phyloP scores from a whole-genome alignment of 148 eudicot genomes.

The Polygonum maritimum region DNA sequence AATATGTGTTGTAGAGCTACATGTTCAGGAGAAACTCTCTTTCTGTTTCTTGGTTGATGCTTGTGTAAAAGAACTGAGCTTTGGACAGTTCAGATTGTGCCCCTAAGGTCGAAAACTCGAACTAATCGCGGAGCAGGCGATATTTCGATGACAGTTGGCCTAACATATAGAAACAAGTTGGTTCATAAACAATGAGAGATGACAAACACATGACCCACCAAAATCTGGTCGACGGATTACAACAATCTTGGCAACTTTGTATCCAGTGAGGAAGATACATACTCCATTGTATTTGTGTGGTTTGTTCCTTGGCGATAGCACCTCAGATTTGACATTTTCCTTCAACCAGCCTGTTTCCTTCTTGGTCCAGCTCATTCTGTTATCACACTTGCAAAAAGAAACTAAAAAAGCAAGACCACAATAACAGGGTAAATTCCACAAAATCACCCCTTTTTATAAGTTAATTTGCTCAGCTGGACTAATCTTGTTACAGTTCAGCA shows the following conservation, averaged over 20 bases:
- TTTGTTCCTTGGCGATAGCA: not conserved
- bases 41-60: not conserved
- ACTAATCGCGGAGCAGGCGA: not conserved
- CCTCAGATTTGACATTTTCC: not conserved
- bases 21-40: no score
- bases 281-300: not conserved
- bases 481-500: no score
- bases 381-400: not conserved
- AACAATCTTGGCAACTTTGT: not conserved
- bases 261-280: not conserved
- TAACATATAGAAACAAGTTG: not conserved
- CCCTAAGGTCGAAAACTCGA: no score
- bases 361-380: not conserved
- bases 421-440: not conserved
- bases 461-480: no score
- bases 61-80: no score
- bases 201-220: not conserved
- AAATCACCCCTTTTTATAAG: no score
- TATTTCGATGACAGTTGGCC: not conserved
- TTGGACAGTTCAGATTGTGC: no score
- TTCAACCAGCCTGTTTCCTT: not conserved
- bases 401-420: not conserved
- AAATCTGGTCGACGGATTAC: not conserved
- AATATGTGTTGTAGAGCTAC: no score
- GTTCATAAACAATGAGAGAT: not conserved